Evolutionary conservation across 495 filamentous ascomycete genomes (phyloP).

Genomic region (Trichoderma parareesei): DNA sequence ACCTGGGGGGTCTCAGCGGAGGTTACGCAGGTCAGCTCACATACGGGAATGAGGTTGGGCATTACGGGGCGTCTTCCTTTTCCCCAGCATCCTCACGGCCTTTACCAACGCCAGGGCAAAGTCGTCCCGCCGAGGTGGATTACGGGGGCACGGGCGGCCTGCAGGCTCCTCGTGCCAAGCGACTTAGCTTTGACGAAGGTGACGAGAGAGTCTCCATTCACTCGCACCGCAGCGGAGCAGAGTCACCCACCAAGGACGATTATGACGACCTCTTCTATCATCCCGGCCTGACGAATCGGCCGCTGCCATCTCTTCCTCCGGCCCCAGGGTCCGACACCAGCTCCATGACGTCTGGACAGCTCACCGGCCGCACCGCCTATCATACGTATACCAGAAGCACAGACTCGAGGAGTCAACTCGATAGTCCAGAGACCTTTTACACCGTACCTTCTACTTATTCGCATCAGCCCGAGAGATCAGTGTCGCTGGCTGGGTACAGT

Average conservation of each 20-base stretch:
- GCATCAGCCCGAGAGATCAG: conserved; percentile 69
- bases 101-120: conserved; percentile 27
- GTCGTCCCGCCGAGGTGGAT: conserved; percentile 42
- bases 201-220: conserved; percentile 60
- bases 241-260: conserved; percentile 52
- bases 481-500: conserved; percentile 72
- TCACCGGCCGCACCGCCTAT: conserved; percentile 26
- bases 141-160: conserved; percentile 80
- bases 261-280: conserved; percentile 92
- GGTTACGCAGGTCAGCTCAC: conserved; percentile 64
- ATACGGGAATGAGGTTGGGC: conserved; percentile 55
- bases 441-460: conserved; percentile 17
- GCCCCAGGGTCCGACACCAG: conserved; percentile 29
- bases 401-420: conserved; percentile 28
- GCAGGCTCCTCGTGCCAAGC: conserved; percentile 57
- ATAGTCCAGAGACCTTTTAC: conserved; percentile 28
- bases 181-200: conserved; percentile 89
- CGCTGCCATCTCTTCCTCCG: conserved; percentile 72
- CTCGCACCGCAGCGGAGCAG: conserved; percentile 46
- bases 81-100: conserved; percentile 22
- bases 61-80: conserved; percentile 24
- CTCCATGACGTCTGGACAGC: conserved; percentile 30
- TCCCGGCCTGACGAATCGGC: conserved; percentile 63
- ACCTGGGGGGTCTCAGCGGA: conserved; percentile 64
- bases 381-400: conserved; percentile 33